Evolutionary conservation across 2,329 filamentous ascomycete species (phyloP).

Genomic region (Claviceps paspali): DNA sequence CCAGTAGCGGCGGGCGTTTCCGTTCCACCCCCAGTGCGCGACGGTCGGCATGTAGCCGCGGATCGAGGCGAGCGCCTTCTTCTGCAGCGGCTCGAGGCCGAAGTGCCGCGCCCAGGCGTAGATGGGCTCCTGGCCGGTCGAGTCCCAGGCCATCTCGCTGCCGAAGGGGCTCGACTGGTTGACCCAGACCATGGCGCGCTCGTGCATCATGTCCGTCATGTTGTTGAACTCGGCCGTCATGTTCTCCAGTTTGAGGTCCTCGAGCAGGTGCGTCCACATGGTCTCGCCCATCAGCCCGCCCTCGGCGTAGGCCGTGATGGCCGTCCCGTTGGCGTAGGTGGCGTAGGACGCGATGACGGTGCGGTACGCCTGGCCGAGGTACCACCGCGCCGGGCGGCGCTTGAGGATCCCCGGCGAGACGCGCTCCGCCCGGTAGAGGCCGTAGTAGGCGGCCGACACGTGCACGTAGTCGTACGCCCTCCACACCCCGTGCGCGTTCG

Average conservation of each 20-base stretch:
- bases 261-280: slow-evolving; percentile 36
- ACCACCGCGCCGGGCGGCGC: slow-evolving; percentile 34
- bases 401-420: slow-evolving; percentile 29
- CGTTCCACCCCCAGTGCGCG: slow-evolving; percentile 47
- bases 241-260: slow-evolving; percentile 33
- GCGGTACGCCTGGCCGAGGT: slow-evolving; percentile 35
- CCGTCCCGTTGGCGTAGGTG: slow-evolving; percentile 11
- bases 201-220: slow-evolving; percentile 31
- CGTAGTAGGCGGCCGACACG: slow-evolving; percentile 39
- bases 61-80: slow-evolving; percentile 37
- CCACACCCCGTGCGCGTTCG: slow-evolving; percentile 27
- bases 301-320: slow-evolving; percentile 26
- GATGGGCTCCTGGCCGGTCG: slow-evolving; percentile 44
- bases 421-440: slow-evolving; percentile 37
- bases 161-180: slow-evolving; percentile 36
- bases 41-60: slow-evolving; percentile 41
- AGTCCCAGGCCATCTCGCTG: slow-evolving; percentile 49
- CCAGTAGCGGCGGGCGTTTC: slow-evolving; percentile 45
- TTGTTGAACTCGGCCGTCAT: slow-evolving; percentile 21
- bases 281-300: slow-evolving; percentile 45
- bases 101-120: slow-evolving; percentile 39
- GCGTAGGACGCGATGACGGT: slow-evolving; percentile 16
- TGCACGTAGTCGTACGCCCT: slow-evolving; percentile 47
- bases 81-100: background rate
- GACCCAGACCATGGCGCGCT: slow-evolving; percentile 34